Base-by-base conservation (phyloP, 2,329 filamentous ascomycete species). In the Fusarium guadeloupense region DNA sequence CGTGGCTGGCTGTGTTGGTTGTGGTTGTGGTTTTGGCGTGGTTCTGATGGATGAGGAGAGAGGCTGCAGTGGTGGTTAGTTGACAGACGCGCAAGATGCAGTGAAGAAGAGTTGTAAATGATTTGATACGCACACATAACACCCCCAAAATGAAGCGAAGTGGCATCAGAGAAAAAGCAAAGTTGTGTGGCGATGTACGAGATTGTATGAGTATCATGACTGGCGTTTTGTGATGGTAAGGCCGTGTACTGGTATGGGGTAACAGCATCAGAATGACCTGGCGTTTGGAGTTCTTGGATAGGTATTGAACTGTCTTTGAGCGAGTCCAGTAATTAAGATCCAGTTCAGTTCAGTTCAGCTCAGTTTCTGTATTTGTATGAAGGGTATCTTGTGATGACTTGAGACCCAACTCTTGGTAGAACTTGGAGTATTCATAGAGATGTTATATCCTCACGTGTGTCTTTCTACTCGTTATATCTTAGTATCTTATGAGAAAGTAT, bases 101-200 rank as follows among this genome's bases (percentile, higher is more conserved):
- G 67, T 66, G 66, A 54, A 54, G 67, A 66, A 69, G 65, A 69
- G 70, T 67, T 71, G 69, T 72, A 70, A 62, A 69, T 65, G 69
- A 70, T 66, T 69, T 69, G 66, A 69, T 69, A 69, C 61, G 66
- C 62, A 68, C 63, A 54, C 58, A 64, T 54, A 54, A 59, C 12
- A 31, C 53, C 43, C 62, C 54, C 57, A 45, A 69, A 68, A 64
- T 61, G 68, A 68, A 69, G 63, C 65, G 58, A 66, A 63, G 63
- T 62, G 66, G 68, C 57, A 65, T 56, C 49, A 67, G 41, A 20
- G 43, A 47, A 46, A 47, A 20, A 48, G 42, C 51, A 57, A n/a
- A 57, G 49, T 46, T 28, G 50, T 50, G 62, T 62, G 51, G 49
- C 40, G 55, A 54, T 46, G 62, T 66, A 59, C 44, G 62, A 54